A percentile compares a stretch with the other conserved stretches of the same genome.
phyloP scores from a whole-genome alignment of 2,329 filamentous ascomycete genomes.

The Cladosporium sp. region DNA sequence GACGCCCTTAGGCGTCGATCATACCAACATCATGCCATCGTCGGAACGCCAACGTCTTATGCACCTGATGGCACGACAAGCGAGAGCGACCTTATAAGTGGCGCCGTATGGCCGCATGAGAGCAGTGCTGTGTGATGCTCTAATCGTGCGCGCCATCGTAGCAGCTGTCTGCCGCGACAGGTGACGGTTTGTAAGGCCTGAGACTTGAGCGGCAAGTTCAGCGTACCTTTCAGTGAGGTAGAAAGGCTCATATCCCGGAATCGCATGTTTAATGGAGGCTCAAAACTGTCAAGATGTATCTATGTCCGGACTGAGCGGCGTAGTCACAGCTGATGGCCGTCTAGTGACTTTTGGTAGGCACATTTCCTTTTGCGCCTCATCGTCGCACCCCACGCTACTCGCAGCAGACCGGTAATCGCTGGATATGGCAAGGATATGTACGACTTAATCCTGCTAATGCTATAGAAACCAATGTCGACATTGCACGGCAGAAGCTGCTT shows the following conservation, averaged over 20 bases:
- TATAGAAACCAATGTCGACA: not conserved
- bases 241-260: not conserved
- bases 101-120: not conserved
- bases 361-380: not conserved
- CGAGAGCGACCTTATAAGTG: not conserved
- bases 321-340: not conserved
- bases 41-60: not conserved
- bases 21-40: constrained; percentile 1
- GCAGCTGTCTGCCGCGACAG: not conserved
- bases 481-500: not conserved
- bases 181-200: not conserved
- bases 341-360: not conserved
- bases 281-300: not conserved
- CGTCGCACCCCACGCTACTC: not conserved
- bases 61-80: not conserved
- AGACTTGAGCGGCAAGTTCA: not conserved
- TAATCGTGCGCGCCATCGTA: not conserved
- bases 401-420: not conserved
- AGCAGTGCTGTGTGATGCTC: not conserved
- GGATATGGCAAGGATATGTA: not conserved
- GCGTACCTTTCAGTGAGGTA: not conserved
- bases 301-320: not conserved
- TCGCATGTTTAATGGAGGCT: not conserved
- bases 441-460: not conserved
- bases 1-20: not conserved